Evolutionary conservation across 208 protist species (phyloP), one percentile per base, ranked within the genome.

Genomic region (Wallacemonas sp.): DNA sequence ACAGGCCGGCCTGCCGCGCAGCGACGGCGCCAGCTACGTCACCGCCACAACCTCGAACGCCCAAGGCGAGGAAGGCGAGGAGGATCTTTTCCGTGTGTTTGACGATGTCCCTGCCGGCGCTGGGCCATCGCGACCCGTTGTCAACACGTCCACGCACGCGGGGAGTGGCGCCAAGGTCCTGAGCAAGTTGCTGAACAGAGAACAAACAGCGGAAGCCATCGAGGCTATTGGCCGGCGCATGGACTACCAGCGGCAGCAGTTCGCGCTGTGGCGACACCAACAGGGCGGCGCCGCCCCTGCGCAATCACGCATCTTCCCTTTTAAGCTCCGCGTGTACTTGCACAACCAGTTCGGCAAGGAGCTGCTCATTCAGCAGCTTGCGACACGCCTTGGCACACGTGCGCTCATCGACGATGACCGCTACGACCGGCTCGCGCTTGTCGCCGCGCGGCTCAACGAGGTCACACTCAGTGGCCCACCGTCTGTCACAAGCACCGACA

Each of bases 331-430:
- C 2, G 74, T 90, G 10, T 93, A 90, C 63, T 57, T 93, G 57
- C 87, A 93, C 68, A 93, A 93, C 57, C 78, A 90, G 37, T 93
- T 93, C 57, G 87, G 87, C 3, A 93, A 93, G 55, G 87, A 93
- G 66, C 37, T 78, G 64, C 41, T 89, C 13, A 60, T 93, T 10
- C 87, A 93, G 63, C 68, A 68, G 24, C 50, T 93, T 21, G 87
- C 83, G 4, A 41, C 59, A 41, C 66, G 81, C 0, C 77, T 93
- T 53, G 76, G 73, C 24, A 82, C 77, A 10, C 68, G 70, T 5
- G 78, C 73, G 10, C n/a, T 93, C 22, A 52, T 93, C 33, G 83
- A 89, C 38, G 73, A 84, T 36, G 48, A 53, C 12, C 78, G 87
- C 37, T 90, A 87, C 46, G 60, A 54, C 0, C 75, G 76, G 9